phyloP scores from a whole-genome alignment of 306 rosid genomes.

The Abrus pulchellus region DNA sequence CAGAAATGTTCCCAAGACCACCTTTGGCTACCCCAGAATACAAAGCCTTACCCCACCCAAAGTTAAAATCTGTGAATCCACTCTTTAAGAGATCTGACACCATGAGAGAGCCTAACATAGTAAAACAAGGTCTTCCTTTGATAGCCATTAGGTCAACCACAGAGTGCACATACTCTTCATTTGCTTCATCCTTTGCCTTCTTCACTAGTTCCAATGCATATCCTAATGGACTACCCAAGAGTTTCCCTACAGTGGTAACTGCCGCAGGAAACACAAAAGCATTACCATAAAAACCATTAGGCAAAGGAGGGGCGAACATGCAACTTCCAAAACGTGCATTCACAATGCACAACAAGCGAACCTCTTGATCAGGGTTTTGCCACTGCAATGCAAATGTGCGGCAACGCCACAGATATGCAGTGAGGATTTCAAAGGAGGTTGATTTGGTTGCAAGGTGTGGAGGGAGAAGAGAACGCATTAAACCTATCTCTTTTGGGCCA shows the following conservation, averaged over 20 bases:
- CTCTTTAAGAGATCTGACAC: slow-evolving; percentile 1
- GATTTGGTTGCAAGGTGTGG: neutral
- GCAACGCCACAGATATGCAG: slow-evolving; percentile 24
- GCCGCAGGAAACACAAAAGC: slow-evolving; percentile 31
- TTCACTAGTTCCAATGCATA: slow-evolving; percentile 19
- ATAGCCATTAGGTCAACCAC: slow-evolving; percentile 13
- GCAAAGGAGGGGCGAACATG: slow-evolving; percentile 28
- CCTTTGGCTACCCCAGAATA: neutral
- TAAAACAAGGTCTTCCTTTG: slow-evolving; percentile 6
- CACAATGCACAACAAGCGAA: slow-evolving; percentile 30
- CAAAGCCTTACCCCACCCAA: slow-evolving; percentile 36
- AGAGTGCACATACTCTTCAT: slow-evolving; percentile 42
- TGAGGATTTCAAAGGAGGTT: slow-evolving; percentile 24
- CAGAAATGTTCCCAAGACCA: slow-evolving; percentile 6
- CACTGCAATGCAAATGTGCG: neutral
- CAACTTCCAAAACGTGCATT: slow-evolving; percentile 27
- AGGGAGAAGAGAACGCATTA: slow-evolving; percentile 15
- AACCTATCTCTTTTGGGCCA: slow-evolving; percentile 11
- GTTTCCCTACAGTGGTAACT: slow-evolving; percentile 5
- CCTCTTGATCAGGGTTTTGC: slow-evolving; percentile 1
- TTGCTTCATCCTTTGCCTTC: slow-evolving; percentile 31
- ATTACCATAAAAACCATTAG: slow-evolving; percentile 33
- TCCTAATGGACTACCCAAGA: neutral
- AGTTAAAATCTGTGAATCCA: neutral
- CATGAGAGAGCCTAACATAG: neutral